phyloP scores from a whole-genome alignment of 2,329 filamentous ascomycete genomes.

The Ustulina deusta region DNA sequence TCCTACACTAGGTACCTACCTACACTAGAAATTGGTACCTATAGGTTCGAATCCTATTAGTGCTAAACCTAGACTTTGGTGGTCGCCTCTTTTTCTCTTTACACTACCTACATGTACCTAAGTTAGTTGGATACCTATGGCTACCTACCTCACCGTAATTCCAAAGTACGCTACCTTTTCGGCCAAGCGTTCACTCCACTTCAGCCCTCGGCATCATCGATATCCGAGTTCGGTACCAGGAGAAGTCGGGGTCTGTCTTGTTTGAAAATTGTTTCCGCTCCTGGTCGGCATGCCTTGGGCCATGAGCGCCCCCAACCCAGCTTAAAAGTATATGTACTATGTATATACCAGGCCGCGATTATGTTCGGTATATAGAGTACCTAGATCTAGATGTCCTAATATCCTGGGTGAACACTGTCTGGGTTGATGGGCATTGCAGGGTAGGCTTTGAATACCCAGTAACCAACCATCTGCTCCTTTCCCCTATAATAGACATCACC shows the following conservation, averaged over 20 bases:
- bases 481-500: neutral
- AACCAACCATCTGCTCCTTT: neutral
- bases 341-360: neutral
- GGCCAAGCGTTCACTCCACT: neutral
- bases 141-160: no score
- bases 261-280: constrained; percentile 10
- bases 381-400: neutral
- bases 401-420: neutral
- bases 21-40: no score
- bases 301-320: neutral
- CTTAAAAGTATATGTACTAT: neutral
- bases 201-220: constrained; percentile 25
- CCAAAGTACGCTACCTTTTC: no score
- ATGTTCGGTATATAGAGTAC: neutral
- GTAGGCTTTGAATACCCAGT: neutral
- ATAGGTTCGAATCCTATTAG: no score
- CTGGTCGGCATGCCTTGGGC: neutral
- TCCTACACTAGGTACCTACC: no score
- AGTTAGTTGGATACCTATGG: no score
- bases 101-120: no score
- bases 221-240: constrained; percentile 9
- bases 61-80: no score
- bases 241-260: neutral
- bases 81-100: no score
- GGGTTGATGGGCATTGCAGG: neutral